Percentiles rank a stretch among this genome's conserved stretches.
These are phyloP conservation scores for Loxodes magnus DNA, from an alignment of 73 alveolate species.

Conservation along the genomic window DNA sequence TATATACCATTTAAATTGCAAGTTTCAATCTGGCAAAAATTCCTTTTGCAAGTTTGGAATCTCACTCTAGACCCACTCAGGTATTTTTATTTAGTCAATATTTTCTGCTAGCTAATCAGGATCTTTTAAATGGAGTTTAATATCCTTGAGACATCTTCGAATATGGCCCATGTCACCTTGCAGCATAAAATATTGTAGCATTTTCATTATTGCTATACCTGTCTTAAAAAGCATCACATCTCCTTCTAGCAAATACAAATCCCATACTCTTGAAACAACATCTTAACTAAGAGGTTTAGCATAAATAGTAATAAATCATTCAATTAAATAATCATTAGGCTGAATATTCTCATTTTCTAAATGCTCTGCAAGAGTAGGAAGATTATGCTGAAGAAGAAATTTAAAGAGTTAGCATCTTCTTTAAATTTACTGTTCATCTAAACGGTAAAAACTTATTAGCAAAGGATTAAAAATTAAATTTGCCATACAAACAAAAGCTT, in stretches of 20 bases:
- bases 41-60: too few species aligned
- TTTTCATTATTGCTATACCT: neutral
- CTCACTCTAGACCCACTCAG: too few species aligned
- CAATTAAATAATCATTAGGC: constrained; percentile 60
- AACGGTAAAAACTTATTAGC: constrained; percentile 51
- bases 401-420: constrained; percentile 58
- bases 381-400: constrained; percentile 47
- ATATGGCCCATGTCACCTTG: neutral
- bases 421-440: constrained; percentile 51
- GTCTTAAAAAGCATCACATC: constrained; percentile 1
- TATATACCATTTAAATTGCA: too few species aligned
- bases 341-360: constrained; percentile 48
- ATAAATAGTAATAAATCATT: constrained; percentile 76
- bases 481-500: constrained; percentile 50
- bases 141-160: too few species aligned
- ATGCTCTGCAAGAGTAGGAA: constrained; percentile 47
- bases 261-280: constrained; percentile 72
- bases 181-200: neutral
- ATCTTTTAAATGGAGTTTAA: too few species aligned
- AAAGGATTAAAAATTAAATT: constrained; percentile 48
- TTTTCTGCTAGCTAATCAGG: too few species aligned
- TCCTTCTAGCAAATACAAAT: constrained; percentile 46
- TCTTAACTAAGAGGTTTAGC: constrained; percentile 46
- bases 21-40: too few species aligned
- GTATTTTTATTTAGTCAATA: too few species aligned